Base-by-base conservation (phyloP, 2,329 filamentous ascomycete species). In the Westerdykella ornata region DNA sequence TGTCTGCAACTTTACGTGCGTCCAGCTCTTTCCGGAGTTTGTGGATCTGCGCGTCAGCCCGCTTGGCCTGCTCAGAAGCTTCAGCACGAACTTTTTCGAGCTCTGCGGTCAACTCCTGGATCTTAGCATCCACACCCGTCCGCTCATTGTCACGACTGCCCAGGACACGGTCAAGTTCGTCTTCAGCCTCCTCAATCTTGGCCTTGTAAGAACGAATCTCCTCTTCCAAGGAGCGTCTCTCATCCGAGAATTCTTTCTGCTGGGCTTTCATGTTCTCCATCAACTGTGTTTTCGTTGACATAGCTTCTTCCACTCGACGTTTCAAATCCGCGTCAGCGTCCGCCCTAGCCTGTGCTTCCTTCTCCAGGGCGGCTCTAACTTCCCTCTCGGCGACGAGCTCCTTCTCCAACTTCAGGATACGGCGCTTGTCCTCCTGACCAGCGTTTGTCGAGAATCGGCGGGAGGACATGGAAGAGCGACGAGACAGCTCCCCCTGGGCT, bases 221-320 rank as follows among this genome's bases (percentile, higher is more conserved):
- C 13, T 79, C 74, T 53, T 95, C 86, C 1, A 97, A 72, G 8
- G 82, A 84, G 56, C 85, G 87, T 30, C 92, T 80, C 65, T 97
- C 90, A 37, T 82, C 81, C 28, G 85, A 74, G 52, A 95, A 96
- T 57, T 97, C 92, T 18, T 80, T 81, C 65, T 96, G 88, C 50
- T 94, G 78, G 11, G 89, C 84, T 59, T 97, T 88, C 70, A 98
- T 87, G 58, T 98, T 98, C 50, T 87, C 84, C 68, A 98, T 81
- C 8, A 98, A 78, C 63, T 97, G 92, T 54, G 85, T 85, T 65
- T 98, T 98, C 1, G 85, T 96, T 2, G 87, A 89, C 53, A 92
- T 87, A 5, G 80, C 86, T 63, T 97, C 90, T 48, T 92, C 81
- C 46, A 95, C 77, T 54, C 82, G 82, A 56, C 72, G 77, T 69